Percentiles rank a stretch among this genome's conserved stretches.
Evolutionary conservation across 139 green algal genomes (phyloP).

Genomic region (Closterium sp.): DNA sequence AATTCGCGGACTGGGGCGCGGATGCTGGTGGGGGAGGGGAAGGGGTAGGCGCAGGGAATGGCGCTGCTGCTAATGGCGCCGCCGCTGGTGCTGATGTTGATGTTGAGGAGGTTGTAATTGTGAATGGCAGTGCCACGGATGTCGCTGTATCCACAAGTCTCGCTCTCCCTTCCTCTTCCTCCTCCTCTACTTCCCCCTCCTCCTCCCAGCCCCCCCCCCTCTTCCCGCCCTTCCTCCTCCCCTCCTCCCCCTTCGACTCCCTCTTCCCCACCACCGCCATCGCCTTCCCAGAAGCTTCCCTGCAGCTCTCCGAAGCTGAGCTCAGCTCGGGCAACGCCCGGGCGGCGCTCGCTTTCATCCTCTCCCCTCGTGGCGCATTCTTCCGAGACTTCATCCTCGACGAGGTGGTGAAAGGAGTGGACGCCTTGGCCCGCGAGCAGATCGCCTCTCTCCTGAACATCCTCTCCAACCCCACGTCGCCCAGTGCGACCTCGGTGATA

Average conservation of each 20-base stretch:
- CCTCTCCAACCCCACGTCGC: not conserved
- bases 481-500: not conserved
- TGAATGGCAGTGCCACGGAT: not conserved
- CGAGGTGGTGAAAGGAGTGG: constrained; percentile 91
- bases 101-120: not conserved
- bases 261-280: not conserved
- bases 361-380: constrained; percentile 76
- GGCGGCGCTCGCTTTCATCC: constrained; percentile 69
- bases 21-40: not conserved
- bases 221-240: not conserved
- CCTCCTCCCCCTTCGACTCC: not conserved
- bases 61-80: not conserved
- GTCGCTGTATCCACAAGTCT: not conserved
- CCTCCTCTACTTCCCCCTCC: not conserved
- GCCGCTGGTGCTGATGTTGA: not conserved
- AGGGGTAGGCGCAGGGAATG: not conserved
- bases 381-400: constrained; percentile 95
- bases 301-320: not conserved
- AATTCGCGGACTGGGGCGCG: not conserved
- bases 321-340: constrained; percentile 25
- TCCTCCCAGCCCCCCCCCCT: not conserved
- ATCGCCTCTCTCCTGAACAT: constrained; percentile 38
- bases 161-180: not conserved
- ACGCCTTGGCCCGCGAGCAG: constrained; percentile 84
- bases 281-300: not conserved